Conservation (phyloP, 1,284 basidiomycete species). For the Ustilago lituana region DNA sequence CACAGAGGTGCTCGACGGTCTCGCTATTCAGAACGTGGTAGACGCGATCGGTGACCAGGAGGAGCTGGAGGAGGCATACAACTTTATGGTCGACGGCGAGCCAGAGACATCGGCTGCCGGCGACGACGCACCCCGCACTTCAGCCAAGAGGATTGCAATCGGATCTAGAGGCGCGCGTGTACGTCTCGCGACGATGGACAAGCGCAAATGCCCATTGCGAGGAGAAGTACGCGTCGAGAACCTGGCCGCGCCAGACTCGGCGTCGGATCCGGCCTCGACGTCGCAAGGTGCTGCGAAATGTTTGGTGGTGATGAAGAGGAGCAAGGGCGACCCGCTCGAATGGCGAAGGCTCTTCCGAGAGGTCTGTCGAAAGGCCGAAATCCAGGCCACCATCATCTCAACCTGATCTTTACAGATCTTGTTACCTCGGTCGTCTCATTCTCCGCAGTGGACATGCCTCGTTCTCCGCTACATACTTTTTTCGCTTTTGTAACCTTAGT, state of each 20-base stretch:
- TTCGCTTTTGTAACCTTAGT: slow-evolving; percentile 7
- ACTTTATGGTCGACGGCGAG: slow-evolving; percentile 45
- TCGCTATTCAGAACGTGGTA: slow-evolving; percentile 47
- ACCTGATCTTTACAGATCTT: slow-evolving; percentile 26
- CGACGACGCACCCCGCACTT: slow-evolving; percentile 12
- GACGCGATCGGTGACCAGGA: slow-evolving; percentile 59
- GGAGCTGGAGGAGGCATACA: slow-evolving; percentile 51
- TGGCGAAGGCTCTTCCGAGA: slow-evolving; percentile 67
- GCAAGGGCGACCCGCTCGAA: slow-evolving; percentile 68
- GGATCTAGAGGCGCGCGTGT: slow-evolving; percentile 57
- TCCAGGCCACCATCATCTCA: slow-evolving; percentile 44
- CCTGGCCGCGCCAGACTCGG: slow-evolving; percentile 24
- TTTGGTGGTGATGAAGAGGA: slow-evolving; percentile 64
- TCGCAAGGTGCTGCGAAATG: slow-evolving; percentile 28
- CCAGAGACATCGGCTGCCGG: slow-evolving; percentile 3
- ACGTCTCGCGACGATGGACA: slow-evolving; percentile 59
- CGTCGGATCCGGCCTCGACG: slow-evolving; percentile 7
- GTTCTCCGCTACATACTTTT: no score
- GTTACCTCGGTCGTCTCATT: no score
- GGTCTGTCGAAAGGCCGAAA: slow-evolving; percentile 39
- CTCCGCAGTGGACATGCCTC: no score
- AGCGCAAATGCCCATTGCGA: slow-evolving; percentile 63
- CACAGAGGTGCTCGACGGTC: slow-evolving; percentile 33
- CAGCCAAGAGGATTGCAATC: slow-evolving; percentile 26
- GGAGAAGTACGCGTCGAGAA: slow-evolving; percentile 63